Base-by-base conservation (phyloP, 805 yeast genomes). In the Cyberlindnera mississippiensis region DNA sequence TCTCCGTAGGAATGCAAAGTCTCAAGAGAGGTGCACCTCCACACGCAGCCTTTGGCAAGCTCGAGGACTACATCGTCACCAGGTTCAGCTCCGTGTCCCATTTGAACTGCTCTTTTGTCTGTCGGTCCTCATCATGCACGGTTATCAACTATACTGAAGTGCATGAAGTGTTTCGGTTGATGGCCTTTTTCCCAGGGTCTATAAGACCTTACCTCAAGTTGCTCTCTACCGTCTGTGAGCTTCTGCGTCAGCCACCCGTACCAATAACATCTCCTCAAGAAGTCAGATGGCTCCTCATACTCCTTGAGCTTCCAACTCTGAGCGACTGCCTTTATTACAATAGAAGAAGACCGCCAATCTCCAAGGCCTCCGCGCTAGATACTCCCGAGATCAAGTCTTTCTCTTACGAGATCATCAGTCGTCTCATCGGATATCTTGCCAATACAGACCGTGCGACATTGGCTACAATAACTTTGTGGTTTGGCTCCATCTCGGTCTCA, bases 301-400 rank as follows among this genome's bases (percentile, higher is more conserved):
- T 86, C 11, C 60, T 83, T 38, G 90, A 85, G 44, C 76, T 82
- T 24, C 96, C 96, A 0, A 67, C 74, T 5, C 60, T 85, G 7
- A 62, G 72, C 6, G 64, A 69, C 17, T 72, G 82, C 9, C 62
- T 78, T 4, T 60, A 69, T 34, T 61, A 48, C 39, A 53, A 40
- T 11, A 33, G 24, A 44, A 11, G 11, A 12, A 13, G 14, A 13
- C 6, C 29, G 6, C 12, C 13, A 27, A 13, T 6, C n/a, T 5
- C n/a, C 40, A 6, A 20, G 38, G 18, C 6, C 4, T 24, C 22
- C 6, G 22, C 15, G 12, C 50, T 56, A 9, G 72, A 73, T 20
- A 63, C 73, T 0, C 72, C 75, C 0, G 85, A 78, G 49, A 68
- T 82, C 17, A 72, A 73, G 45, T 59, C 74, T 0, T 53, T 78